Evolutionary conservation across 1,139 yeast species (phyloP), one percentile per base, ranked within the genome.

Genomic region (Arxiozyma slooffiae): DNA sequence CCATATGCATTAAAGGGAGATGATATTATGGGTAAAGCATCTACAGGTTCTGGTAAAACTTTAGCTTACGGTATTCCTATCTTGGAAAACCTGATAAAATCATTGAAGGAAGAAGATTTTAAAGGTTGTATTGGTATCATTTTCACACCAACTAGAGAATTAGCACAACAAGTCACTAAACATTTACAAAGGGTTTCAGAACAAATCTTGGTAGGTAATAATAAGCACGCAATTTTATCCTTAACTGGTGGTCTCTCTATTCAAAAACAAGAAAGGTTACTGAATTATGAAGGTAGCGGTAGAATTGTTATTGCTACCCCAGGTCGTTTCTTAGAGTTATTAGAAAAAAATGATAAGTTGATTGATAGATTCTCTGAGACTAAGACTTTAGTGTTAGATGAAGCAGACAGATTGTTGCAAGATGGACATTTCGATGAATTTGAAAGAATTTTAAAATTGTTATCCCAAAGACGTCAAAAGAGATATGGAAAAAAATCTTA

Each of bases 1-100:
- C 96, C 97, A 1, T 64, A 75, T 36, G 88, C 94, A 3, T 56
- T 86, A 16, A 71, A 74, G 38, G 95, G 92, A 6, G 75, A 75
- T 47, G 97, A 92, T 67, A 79, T 92, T 9, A 80, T 94, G 57
- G 99, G 98, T 52, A 94, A 92, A 63, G 98, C 98, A 11, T 84
- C 95, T 8, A 94, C 99, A 0, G 99, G 99, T 66, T 88, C 96
- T 0, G 99, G 99, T 74, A 92, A 92, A 64, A 92, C 98, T 0
- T 73, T 90, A 52, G 98, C 98, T 0, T 92, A 88, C 65, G 97
- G 97, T 47, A 79, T 92, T 24, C 97, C 98, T n/a, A 83, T 94
- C 26, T 68, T 92, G 52, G 96, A 94, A 62, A 77, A 76, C 50
- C 73, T 81, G 48, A 61, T 80, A 17, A 60, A 54, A 44, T 56